Conservation (phyloP, 345 rosid genomes). For the Citrus hindsii region DNA sequence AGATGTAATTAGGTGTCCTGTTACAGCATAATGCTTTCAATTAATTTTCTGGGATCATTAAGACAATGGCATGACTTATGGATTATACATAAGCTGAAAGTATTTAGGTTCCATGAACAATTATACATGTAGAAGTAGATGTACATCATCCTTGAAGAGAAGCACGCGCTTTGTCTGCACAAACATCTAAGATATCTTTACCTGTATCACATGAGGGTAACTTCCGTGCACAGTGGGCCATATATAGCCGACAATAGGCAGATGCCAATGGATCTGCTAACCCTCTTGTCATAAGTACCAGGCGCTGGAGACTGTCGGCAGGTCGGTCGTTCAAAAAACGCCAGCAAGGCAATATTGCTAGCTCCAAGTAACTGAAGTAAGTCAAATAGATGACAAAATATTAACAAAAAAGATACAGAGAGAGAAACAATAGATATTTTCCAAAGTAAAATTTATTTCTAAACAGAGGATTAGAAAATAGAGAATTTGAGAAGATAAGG, state of each 20-base stretch:
- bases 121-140: not conserved
- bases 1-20: constrained; percentile 65
- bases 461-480: not conserved
- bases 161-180: not conserved
- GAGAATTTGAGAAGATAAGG: constrained; percentile 10
- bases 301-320: constrained; percentile 49
- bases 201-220: constrained; percentile 53
- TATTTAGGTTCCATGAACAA: not conserved
- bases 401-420: not conserved
- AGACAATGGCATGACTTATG: not conserved
- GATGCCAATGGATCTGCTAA: constrained; percentile 84
- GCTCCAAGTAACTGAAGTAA: constrained; percentile 72
- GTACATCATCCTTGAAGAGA: not conserved
- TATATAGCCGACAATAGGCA: constrained; percentile 71
- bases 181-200: constrained; percentile 14
- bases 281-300: constrained; percentile 83
- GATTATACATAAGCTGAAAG: not conserved
- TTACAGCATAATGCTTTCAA: constrained; percentile 12
- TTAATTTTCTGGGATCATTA: constrained; percentile 7
- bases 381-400: constrained; percentile 10
- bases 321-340: constrained; percentile 63
- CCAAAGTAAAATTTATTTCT: not conserved
- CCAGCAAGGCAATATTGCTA: constrained; percentile 90
- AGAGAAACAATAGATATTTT: constrained; percentile 4
- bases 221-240: constrained; percentile 69